Base-by-base conservation (phyloP, 768 basidiomycete genomes). In the Fistulinella prunicolor region DNA sequence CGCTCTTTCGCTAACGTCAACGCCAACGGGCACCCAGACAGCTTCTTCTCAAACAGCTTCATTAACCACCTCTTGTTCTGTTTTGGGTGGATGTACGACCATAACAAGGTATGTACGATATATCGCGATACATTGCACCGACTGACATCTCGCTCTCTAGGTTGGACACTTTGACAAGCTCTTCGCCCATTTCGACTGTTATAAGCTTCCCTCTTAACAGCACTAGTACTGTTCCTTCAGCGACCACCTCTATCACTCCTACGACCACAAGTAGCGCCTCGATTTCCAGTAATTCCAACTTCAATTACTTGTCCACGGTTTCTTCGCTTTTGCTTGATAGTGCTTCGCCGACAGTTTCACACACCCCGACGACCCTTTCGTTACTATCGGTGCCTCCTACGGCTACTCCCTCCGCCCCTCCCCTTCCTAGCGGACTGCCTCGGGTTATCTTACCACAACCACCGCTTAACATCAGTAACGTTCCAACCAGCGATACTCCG, bases 391-490 rank as follows among this genome's bases (percentile, higher is more conserved):
- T 41, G 1, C 40, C 58, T 13, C 57, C 70, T 3, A 56, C 62
- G 17, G 64, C 58, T 7, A 1, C 61, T 4, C 66, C 70, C 6
- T 46, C 66, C 1, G 42, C 50, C 3, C 54, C 61, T 10, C 51
- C 80, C 0, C 70, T 89, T 12, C 88, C 89, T 0, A 65, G 73
- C 0, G 75, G 74, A 44, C 67, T 89, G 10, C 85, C 89, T n/a
- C 65, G 56, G 13, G 69, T 75, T 49, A 88, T 91, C 44, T 38
- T 80, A 71, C 80, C 86, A 46, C 35, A 58, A 19, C 44, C 51
- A 46, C 9, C 3, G 50, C 51, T 61, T 42, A 17, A 62, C 42
- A 30, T 52, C 20, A 56, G 53, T 19, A 69, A 66, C 51, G 48
- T 79, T 38, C 59, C 67, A 24, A 45, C 38, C 13, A 73, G 65